phyloP scores from a whole-genome alignment of 106 monocot genomes.

The Dendrobium officinale region DNA sequence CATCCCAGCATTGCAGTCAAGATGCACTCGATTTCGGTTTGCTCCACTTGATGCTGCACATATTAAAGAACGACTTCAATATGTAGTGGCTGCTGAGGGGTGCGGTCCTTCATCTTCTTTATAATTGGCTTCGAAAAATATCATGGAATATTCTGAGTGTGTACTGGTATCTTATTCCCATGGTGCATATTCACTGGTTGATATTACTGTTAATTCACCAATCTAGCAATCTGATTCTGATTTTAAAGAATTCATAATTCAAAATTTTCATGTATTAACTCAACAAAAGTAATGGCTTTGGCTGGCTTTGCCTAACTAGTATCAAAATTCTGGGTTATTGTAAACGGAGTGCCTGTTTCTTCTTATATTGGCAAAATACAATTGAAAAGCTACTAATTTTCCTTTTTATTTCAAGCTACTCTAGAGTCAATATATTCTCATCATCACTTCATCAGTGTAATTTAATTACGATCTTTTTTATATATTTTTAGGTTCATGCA shows the following conservation, averaged over 20 bases:
- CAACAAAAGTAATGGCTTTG: neutral
- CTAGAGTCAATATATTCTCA: neutral
- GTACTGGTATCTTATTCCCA: neutral
- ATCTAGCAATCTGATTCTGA: neutral
- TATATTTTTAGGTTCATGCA: neutral
- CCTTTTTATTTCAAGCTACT: neutral
- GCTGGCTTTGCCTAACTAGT: neutral
- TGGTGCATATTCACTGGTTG: neutral
- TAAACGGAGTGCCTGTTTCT: neutral
- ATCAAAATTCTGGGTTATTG: neutral
- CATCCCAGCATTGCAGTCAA: conserved; percentile 94
- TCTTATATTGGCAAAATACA: neutral
- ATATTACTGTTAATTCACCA: neutral
- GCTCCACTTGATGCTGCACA: conserved; percentile 83
- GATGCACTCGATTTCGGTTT: conserved; percentile 95
- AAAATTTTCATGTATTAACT: neutral
- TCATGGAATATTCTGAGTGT: neutral
- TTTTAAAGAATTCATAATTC: neutral
- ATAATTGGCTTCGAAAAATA: neutral
- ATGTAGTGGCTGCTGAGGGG: conserved; percentile 89
- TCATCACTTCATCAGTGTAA: neutral
- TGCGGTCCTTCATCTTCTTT: conserved; percentile 21
- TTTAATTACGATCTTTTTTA: neutral
- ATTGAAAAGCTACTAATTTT: neutral
- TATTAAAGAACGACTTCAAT: conserved; percentile 72